These are phyloP conservation scores for Shiraia bambusicola DNA, from an alignment of 2,329 filamentous ascomycete species.

Conservation along the genomic window DNA sequence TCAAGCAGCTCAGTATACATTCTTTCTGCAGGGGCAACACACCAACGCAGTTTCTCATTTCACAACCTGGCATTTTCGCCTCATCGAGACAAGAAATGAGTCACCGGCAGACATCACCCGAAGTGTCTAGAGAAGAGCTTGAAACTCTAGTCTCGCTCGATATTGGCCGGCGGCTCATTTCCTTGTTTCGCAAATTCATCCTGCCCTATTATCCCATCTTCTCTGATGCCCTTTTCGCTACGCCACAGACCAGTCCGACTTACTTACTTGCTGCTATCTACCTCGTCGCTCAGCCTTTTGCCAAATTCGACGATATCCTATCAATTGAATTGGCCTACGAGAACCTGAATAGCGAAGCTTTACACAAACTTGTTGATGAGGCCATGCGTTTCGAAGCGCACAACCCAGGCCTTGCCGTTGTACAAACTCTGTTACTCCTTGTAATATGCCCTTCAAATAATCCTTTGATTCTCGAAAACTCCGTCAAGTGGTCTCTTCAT, in stretches of 20 bases:
- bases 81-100: constrained; percentile 7
- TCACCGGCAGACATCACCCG: constrained; percentile 1
- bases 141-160: constrained; percentile 4
- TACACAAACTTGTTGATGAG: constrained; percentile 9
- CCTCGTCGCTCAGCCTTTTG: constrained; percentile 10
- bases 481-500: constrained; percentile 10
- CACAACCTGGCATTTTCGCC: constrained; percentile 6
- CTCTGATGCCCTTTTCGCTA: constrained; percentile 6
- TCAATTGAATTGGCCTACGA: constrained; percentile 14
- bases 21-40: constrained; percentile 4
- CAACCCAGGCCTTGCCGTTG: constrained; percentile 4
- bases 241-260: constrained; percentile 4
- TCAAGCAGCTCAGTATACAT: constrained; percentile 13
- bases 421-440: constrained; percentile 9
- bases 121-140: constrained; percentile 2
- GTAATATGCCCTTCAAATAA: constrained; percentile 9
- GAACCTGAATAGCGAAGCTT: constrained; percentile 5
- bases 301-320: constrained; percentile 11
- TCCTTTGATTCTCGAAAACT: constrained; percentile 10
- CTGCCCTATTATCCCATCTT: constrained; percentile 12
- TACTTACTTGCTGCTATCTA: constrained; percentile 11
- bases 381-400: constrained; percentile 9
- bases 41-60: constrained; percentile 11
- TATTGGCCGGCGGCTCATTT: constrained; percentile 5
- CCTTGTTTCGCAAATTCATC: constrained; percentile 8